Percentiles rank a stretch among this genome's conserved stretches.
phyloP scores from a whole-genome alignment of 192 early-diverging fungal genomes.

The Umbelopsis sp. region DNA sequence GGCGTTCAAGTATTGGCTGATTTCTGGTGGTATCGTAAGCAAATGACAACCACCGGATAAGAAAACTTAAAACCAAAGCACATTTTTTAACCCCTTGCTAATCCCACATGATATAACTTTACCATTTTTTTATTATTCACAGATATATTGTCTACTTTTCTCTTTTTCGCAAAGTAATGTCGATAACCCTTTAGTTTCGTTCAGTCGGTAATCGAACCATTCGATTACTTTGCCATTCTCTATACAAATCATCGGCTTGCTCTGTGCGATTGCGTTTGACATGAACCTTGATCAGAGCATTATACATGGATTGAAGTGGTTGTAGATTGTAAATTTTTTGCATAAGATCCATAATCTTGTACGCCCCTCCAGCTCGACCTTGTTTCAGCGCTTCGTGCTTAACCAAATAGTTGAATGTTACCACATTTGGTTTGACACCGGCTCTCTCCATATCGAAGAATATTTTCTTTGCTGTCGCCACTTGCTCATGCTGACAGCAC shows the following conservation, averaged over 20 bases:
- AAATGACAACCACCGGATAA: neutral
- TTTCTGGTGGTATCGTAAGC: no score
- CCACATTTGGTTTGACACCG: conserved; percentile 32
- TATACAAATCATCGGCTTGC: conserved; percentile 28
- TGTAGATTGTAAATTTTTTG: conserved; percentile 18
- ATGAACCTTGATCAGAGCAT: conserved; percentile 32
- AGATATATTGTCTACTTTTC: neutral
- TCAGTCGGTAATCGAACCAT: conserved; percentile 9
- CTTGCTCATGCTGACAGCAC: conserved; percentile 32
- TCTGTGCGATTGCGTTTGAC: conserved; percentile 32
- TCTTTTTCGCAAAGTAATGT: neutral
- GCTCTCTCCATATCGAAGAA: conserved; percentile 37
- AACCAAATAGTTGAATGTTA: conserved; percentile 42
- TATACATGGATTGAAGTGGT: conserved; percentile 38
- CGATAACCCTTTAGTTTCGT: neutral
- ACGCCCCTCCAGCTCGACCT: conserved; percentile 22
- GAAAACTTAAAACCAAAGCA: neutral
- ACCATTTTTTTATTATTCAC: neutral
- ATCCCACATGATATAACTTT: no score
- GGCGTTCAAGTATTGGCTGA: no score
- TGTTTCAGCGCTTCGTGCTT: conserved; percentile 37
- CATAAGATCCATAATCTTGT: conserved; percentile 38
- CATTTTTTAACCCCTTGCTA: no score
- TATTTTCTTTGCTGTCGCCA: conserved; percentile 26
- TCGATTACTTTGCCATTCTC: conserved; percentile 20